Percentiles rank a stretch among this genome's conserved stretches.
These are phyloP conservation scores for Sparassis latifolia DNA, from an alignment of 1,284 basidiomycete genomes.

Conservation along the genomic window DNA sequence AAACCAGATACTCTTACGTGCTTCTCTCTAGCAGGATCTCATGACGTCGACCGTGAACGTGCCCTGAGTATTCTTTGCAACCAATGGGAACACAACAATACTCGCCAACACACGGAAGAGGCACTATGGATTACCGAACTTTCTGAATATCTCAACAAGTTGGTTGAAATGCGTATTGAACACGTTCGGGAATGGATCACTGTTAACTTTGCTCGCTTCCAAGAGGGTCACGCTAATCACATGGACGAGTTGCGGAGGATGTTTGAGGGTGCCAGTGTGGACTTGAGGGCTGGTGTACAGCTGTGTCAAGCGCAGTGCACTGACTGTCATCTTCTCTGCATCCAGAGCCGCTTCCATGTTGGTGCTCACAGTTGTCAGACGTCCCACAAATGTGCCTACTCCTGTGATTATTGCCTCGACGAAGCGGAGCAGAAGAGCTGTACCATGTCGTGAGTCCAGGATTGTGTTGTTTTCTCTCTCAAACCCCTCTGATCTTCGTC, in stretches of 20 bases:
- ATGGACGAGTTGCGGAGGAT: slow-evolving; percentile 40
- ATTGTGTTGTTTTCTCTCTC: too few species aligned
- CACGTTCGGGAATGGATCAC: slow-evolving; percentile 22
- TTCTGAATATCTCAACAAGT: slow-evolving; percentile 28
- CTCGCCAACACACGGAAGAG: too few species aligned
- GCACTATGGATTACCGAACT: slow-evolving; percentile 38
- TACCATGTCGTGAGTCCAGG: too few species aligned
- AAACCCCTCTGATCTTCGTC: too few species aligned
- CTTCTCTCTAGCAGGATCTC: slow-evolving; percentile 30
- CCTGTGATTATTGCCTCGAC: slow-evolving; percentile 38
- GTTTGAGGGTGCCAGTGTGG: slow-evolving; percentile 35
- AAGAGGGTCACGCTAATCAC: slow-evolving; percentile 32
- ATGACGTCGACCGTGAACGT: slow-evolving; percentile 23
- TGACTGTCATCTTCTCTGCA: slow-evolving; percentile 41
- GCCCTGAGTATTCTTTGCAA: slow-evolving; percentile 23
- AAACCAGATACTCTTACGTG: slow-evolving; percentile 26
- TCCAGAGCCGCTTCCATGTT: slow-evolving; percentile 38
- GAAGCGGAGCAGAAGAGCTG: slow-evolving; percentile 32
- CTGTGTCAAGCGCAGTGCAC: slow-evolving; percentile 43
- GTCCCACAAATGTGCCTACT: slow-evolving; percentile 35
- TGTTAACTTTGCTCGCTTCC: slow-evolving; percentile 31
- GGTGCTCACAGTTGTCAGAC: slow-evolving; percentile 44
- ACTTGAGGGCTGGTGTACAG: slow-evolving; percentile 38
- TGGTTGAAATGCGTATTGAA: slow-evolving; percentile 34
- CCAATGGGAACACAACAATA: slow-evolving; percentile 38